Percentiles rank a stretch among this genome's conserved stretches.
phyloP scores from a whole-genome alignment of 106 monocot genomes.

The Allium cepa region DNA sequence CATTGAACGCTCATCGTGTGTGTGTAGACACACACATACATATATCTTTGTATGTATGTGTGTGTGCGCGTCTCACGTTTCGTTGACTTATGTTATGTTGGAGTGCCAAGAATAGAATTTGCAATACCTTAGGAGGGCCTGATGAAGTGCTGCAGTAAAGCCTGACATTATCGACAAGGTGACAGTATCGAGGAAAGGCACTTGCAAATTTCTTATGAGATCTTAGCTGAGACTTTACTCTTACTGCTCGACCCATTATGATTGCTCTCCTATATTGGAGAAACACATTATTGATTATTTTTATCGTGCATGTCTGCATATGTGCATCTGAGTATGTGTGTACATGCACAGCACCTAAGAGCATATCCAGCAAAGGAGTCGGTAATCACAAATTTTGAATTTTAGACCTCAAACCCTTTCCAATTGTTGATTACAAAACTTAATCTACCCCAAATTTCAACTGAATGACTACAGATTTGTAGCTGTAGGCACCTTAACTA shows the following conservation, averaged over 20 bases:
- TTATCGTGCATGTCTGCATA: background rate
- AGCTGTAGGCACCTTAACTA: too few species aligned
- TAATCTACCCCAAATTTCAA: too few species aligned
- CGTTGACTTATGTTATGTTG: background rate
- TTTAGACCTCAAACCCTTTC: too few species aligned
- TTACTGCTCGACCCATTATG: slow-evolving; percentile 66
- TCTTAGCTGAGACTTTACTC: slow-evolving; percentile 81
- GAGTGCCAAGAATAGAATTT: background rate
- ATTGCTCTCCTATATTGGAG: slow-evolving; percentile 55
- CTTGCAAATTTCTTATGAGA: slow-evolving; percentile 85
- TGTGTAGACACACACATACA: background rate
- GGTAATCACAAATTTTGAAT: too few species aligned
- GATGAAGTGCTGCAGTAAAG: slow-evolving; percentile 73
- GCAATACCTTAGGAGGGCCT: slow-evolving; percentile 56
- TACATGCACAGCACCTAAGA: too few species aligned
- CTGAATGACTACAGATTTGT: too few species aligned
- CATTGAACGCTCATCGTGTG: too few species aligned
- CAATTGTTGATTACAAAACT: too few species aligned
- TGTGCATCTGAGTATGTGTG: too few species aligned
- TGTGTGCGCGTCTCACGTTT: background rate
- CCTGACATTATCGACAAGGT: slow-evolving; percentile 73
- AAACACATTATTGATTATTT: background rate
- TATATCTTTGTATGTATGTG: too few species aligned
- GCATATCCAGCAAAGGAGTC: too few species aligned
- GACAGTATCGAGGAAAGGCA: slow-evolving; percentile 58